These are phyloP conservation scores for Polytrichum commune DNA, from an alignment of 225 moss, liverwort and hornwort species.

Conservation along the genomic window DNA sequence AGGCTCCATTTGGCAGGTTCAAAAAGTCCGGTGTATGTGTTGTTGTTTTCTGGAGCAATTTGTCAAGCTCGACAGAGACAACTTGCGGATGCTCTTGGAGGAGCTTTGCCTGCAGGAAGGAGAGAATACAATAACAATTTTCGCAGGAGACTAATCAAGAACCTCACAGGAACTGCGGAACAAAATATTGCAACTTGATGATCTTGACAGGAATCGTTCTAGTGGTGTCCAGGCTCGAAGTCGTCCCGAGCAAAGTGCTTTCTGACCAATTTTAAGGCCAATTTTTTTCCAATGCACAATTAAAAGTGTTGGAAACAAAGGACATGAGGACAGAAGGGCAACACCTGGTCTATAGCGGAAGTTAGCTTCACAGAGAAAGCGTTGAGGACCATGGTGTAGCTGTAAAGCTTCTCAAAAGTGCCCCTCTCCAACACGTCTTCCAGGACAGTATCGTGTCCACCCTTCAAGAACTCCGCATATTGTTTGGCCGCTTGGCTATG, in stretches of 20 bases:
- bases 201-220: no score
- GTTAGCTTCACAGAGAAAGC: slow-evolving; percentile 79
- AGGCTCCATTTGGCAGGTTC: slow-evolving; percentile 71
- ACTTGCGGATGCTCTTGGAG: slow-evolving; percentile 68
- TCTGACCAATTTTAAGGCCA: no score
- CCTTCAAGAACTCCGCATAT: slow-evolving; percentile 57
- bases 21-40: slow-evolving; percentile 92
- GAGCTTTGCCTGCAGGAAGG: slow-evolving; percentile 39
- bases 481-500: slow-evolving; percentile 52
- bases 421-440: slow-evolving; percentile 54
- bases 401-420: slow-evolving; percentile 85
- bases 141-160: no score
- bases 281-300: no score
- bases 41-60: slow-evolving; percentile 58
- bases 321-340: background rate
- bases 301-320: background rate
- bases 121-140: background rate
- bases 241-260: no score
- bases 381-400: slow-evolving; percentile 86
- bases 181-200: no score
- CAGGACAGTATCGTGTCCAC: slow-evolving; percentile 60
- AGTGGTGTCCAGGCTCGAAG: no score
- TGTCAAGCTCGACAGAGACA: slow-evolving; percentile 65
- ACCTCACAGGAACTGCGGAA: no score
- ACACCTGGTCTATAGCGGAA: slow-evolving; percentile 53